A percentile compares a stretch with the other conserved stretches of the same genome.
phyloP scores from a whole-genome alignment of 495 filamentous ascomycete genomes.

The Aspergillus leporis region DNA sequence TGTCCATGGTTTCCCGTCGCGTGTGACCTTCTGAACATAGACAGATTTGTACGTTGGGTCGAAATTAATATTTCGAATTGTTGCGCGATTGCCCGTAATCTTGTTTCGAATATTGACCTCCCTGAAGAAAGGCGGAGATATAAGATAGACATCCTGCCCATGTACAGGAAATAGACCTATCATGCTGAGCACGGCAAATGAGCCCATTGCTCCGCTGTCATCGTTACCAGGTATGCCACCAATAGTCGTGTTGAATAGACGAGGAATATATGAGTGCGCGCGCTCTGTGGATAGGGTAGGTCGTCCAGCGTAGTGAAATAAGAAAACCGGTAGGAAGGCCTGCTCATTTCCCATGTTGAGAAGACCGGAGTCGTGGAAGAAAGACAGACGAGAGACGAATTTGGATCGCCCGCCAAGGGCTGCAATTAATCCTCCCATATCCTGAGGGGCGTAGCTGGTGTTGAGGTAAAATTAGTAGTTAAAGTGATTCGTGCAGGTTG shows the following conservation, averaged over 20 bases:
- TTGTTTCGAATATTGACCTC: conserved; percentile 60
- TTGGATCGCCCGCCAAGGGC: conserved; percentile 57
- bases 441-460: conserved; percentile 64
- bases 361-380: conserved; percentile 64
- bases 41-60: conserved; percentile 59
- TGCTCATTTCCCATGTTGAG: conserved; percentile 75
- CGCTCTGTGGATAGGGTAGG: conserved; percentile 63
- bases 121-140: conserved; percentile 67
- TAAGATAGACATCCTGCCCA: conserved; percentile 74
- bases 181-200: conserved; percentile 69
- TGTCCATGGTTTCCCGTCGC: conserved; percentile 50
- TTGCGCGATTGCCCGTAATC: conserved; percentile 60
- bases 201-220: conserved; percentile 71
- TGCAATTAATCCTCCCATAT: conserved; percentile 62
- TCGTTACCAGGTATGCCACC: conserved; percentile 71
- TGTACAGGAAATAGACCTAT: conserved; percentile 74
- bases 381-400: conserved; percentile 65
- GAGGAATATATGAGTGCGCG: conserved; percentile 66
- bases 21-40: conserved; percentile 53
- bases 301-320: conserved; percentile 70
- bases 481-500: too few relatives aligned
- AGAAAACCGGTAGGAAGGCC: conserved; percentile 66
- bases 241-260: conserved; percentile 59
- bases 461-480: conserved; percentile 3
- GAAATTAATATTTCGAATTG: conserved; percentile 63